These are phyloP conservation scores for Tulasnella sp. DNA, from an alignment of 768 basidiomycete genomes.

Conservation along the genomic window DNA sequence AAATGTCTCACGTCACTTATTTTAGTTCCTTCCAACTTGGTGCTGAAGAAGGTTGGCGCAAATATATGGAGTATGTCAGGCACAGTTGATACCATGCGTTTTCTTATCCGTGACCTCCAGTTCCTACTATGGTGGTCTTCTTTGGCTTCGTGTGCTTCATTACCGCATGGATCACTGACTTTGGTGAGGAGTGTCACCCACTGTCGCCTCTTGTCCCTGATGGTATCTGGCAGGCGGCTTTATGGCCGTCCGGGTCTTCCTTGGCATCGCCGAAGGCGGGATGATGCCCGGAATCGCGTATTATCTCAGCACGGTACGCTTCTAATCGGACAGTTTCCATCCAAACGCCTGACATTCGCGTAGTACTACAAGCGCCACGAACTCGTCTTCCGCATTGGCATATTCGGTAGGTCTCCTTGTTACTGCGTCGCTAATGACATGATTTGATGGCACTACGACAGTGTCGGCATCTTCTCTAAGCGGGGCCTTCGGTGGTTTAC, in stretches of 20 bases:
- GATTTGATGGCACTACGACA: neutral
- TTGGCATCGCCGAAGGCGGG: conserved; percentile 14
- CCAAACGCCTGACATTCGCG: neutral
- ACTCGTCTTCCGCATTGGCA: conserved; percentile 8
- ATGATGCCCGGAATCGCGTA: conserved; percentile 17
- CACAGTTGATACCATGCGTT: too few relatives aligned
- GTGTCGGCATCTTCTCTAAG: conserved; percentile 14
- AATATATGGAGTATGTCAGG: conserved; percentile 13
- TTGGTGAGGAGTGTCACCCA: neutral
- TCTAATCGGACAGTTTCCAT: neutral
- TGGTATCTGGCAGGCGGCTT: neutral
- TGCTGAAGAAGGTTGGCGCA: conserved; percentile 9
- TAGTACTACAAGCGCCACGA: conserved; percentile 15
- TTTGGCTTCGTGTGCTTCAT: conserved; percentile 14
- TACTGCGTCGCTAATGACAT: neutral
- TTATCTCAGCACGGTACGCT: conserved; percentile 13
- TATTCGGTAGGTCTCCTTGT: conserved; percentile 2
- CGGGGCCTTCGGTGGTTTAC: conserved; percentile 14
- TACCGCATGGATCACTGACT: conserved; percentile 8
- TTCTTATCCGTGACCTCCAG: neutral
- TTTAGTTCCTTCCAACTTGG: conserved; percentile 9
- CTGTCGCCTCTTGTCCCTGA: neutral
- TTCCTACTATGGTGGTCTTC: conserved; percentile 5
- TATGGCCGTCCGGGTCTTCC: conserved; percentile 12
- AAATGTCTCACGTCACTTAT: neutral